These are phyloP conservation scores for Rhipidocladum racemiflorum DNA, from an alignment of 176 grass and related monocot genomes.

Conservation along the genomic window DNA sequence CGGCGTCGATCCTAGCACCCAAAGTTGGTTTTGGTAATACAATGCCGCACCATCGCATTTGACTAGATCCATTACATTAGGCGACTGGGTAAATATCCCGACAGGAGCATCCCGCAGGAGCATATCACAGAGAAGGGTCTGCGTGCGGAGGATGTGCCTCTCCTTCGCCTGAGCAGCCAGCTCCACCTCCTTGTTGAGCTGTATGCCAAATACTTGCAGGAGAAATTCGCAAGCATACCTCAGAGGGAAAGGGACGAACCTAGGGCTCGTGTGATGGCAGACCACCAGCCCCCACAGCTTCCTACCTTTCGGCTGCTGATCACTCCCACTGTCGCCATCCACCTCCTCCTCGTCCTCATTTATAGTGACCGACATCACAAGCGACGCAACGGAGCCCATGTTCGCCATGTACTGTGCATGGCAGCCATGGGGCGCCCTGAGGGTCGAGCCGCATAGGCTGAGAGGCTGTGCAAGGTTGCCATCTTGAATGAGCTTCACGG, in stretches of 20 bases:
- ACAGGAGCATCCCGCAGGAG: conserved; percentile 82
- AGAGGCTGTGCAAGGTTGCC: conserved; percentile 57
- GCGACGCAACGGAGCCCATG: conserved; percentile 86
- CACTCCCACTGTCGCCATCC: conserved; percentile 31
- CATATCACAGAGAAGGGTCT: conserved; percentile 94
- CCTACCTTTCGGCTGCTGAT: conserved; percentile 55
- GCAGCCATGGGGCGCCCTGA: conserved; percentile 84
- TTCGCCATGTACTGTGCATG: conserved; percentile 96
- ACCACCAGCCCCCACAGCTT: conserved; percentile 90
- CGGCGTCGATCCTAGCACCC: conserved; percentile 58
- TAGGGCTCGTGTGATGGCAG: conserved; percentile 81
- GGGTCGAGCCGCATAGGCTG: conserved; percentile 77
- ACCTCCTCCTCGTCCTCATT: conserved; percentile 78
- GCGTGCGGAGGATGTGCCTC: conserved; percentile 78
- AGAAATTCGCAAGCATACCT: conserved; percentile 96
- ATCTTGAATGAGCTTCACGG: conserved; percentile 79
- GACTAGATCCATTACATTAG: conserved; percentile 93
- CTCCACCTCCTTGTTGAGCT: conserved; percentile 91
- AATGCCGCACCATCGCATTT: conserved; percentile 82
- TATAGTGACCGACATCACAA: conserved; percentile 90
- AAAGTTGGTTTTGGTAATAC: conserved; percentile 77
- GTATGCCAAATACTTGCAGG: conserved; percentile 87
- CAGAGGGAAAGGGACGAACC: conserved; percentile 86
- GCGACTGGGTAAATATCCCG: conserved; percentile 84
- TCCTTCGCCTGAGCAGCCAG: conserved; percentile 79